Conservation (phyloP, 1,139 yeast genomes). For the Groenewaldozyma auringiensis region DNA sequence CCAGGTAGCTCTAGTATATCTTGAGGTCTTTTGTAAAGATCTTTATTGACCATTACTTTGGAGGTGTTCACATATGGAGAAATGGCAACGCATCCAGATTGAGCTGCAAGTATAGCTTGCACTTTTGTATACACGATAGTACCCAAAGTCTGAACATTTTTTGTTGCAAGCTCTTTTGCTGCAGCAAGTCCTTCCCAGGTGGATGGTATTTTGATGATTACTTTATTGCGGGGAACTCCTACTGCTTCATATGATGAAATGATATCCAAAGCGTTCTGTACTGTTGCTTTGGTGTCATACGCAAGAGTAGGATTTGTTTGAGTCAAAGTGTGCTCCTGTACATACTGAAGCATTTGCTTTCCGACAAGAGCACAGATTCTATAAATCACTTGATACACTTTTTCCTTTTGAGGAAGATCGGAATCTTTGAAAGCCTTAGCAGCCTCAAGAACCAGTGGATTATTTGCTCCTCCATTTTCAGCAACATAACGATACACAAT, state of each 20-base stretch:
- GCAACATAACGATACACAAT: conserved; percentile 9
- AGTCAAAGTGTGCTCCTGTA: conserved; percentile 26
- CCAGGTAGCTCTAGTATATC: conserved; percentile 25
- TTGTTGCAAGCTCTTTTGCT: conserved; percentile 20
- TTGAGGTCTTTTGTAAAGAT: conserved; percentile 15
- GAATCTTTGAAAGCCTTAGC: conserved; percentile 5
- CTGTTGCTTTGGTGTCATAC: conserved; percentile 21
- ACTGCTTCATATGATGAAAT: conserved; percentile 26
- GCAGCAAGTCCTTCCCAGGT: conserved; percentile 30
- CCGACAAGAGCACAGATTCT: conserved; percentile 25
- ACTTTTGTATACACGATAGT: conserved; percentile 29
- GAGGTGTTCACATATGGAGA: conserved; percentile 29
- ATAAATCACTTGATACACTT: conserved; percentile 7
- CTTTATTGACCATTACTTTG: conserved; percentile 22
- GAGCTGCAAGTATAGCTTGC: conserved; percentile 24
- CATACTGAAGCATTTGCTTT: conserved; percentile 20
- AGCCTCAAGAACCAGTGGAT: conserved; percentile 6
- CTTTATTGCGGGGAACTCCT: conserved; percentile 26
- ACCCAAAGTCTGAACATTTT: conserved; percentile 25
- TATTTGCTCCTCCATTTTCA: conserved; percentile 3
- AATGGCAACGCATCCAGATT: conserved; percentile 25
- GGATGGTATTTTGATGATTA: conserved; percentile 30
- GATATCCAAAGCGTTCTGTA: conserved; percentile 22
- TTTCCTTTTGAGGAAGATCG: neutral
- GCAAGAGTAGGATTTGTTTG: conserved; percentile 25